These are phyloP conservation scores for Podila clonocystis DNA, from an alignment of 192 early-diverging fungal genomes.

Conservation along the genomic window DNA sequence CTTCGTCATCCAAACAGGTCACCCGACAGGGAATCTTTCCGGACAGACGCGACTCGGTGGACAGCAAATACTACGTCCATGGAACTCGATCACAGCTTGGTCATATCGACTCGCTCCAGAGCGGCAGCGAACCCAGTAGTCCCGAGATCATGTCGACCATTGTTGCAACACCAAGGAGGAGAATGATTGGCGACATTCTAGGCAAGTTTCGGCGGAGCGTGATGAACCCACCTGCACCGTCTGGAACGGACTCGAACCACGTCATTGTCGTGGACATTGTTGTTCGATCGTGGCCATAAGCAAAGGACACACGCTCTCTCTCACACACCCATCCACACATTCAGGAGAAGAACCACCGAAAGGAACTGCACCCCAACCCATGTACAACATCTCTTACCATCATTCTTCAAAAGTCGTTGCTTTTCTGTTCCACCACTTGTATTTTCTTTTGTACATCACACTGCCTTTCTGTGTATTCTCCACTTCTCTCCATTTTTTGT, in stretches of 20 bases:
- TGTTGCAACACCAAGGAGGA: constrained; percentile 1
- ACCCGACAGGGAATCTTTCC: not conserved
- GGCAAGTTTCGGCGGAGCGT: constrained; percentile 26
- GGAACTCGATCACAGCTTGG: constrained; percentile 2
- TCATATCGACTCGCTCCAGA: constrained; percentile 13
- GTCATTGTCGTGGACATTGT: constrained; percentile 1
- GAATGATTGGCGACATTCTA: constrained; percentile 26
- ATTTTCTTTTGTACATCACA: too few relatives aligned
- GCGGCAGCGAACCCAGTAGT: constrained; percentile 18
- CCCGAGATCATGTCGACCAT: constrained; percentile 15
- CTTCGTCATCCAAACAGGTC: not conserved
- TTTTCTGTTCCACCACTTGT: too few relatives aligned
- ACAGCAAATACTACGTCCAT: constrained; percentile 10
- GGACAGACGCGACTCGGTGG: constrained; percentile 22
- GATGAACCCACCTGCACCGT: not conserved
- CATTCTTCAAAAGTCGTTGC: too few relatives aligned
- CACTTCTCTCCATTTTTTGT: not conserved
- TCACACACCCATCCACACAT: not conserved
- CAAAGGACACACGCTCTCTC: not conserved
- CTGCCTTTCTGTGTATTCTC: too few relatives aligned
- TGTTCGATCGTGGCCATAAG: not conserved
- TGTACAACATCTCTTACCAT: not conserved
- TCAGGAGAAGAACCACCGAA: not conserved
- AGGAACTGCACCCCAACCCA: not conserved
- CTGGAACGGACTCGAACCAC: not conserved